Base-by-base conservation (phyloP, 2,329 filamentous ascomycete genomes). In the Aspergillus sp. region DNA sequence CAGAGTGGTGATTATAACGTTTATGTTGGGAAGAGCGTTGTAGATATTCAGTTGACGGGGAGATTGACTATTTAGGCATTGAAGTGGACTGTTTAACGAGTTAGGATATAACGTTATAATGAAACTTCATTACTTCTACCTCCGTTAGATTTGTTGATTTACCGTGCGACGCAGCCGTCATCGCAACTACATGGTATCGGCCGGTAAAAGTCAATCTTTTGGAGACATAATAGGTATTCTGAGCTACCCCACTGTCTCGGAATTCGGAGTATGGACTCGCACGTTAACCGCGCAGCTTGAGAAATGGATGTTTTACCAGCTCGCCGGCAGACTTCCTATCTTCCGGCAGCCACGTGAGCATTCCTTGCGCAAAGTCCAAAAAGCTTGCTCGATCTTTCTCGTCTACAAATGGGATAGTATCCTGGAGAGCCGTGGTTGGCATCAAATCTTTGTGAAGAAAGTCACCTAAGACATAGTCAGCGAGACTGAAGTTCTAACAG, bases 251-350 rank as follows among this genome's bases (percentile, higher is more conserved):
- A 25, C 25, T 25, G 7, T 8, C 7, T 25, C 25, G 25, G 7
- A 25, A 25, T 25, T 25, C 25, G 14, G 4, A 35, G 12, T 4
- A 35, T 35, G 12, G 9, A 35, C 2, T 6, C 4, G 8, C 14
- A 12, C 53, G 41, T 56, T 37, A 56, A 50, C 35, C 7, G 6
- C 48, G 37, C 27, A 63, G 46, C 19, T 61, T 48, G 27, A 59
- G 76, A 75, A 56, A 76, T 66, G 54, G 70, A 65, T 76, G 70
- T 2, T 74, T 65, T 31, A 72, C 67, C 31, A 76, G 52, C 55
- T 76, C 70, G 15, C 64, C 64, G 33, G 73, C 74, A 19, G 70
- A 75, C 47, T 68, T 70, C 39, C 74, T 70, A 52, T 75, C 60
- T 48, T 72, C 67, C 2, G 73, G 72, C 5, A 65, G 44, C 73